Conservation (phyloP, 768 basidiomycete genomes). For the Tylopilus felleus region DNA sequence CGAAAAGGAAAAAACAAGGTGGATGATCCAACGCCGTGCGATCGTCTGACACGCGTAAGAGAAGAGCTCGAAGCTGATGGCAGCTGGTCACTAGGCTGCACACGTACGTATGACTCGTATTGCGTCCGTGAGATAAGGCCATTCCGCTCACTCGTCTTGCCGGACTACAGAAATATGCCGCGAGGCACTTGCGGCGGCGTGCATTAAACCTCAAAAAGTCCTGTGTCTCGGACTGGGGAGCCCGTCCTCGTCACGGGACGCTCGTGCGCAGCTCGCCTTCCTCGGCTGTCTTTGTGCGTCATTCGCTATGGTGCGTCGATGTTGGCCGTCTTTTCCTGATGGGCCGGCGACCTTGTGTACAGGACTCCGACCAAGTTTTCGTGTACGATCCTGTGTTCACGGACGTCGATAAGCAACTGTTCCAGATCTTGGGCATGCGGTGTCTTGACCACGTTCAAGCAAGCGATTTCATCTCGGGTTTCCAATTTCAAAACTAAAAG, state of each 20-base stretch:
- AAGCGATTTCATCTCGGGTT: conserved; percentile 32
- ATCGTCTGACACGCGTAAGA: conserved; percentile 40
- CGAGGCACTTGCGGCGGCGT: conserved; percentile 29
- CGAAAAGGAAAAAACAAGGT: conserved; percentile 36
- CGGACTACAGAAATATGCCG: conserved; percentile 34
- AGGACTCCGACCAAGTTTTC: conserved; percentile 50
- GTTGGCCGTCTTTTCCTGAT: conserved; percentile 11
- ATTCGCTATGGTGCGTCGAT: conserved; percentile 57
- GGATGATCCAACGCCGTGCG: conserved; percentile 34
- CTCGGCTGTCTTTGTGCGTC: conserved; percentile 51
- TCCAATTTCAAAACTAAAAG: conserved; percentile 7
- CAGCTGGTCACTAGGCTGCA: conserved; percentile 54
- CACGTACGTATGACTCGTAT: conserved; percentile 43
- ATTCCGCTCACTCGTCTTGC: background rate
- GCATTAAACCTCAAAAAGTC: conserved; percentile 33
- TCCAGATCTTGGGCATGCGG: conserved; percentile 38
- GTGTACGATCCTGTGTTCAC: conserved; percentile 76
- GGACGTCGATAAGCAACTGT: conserved; percentile 51
- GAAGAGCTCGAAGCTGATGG: conserved; percentile 44
- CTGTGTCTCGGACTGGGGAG: conserved; percentile 76
- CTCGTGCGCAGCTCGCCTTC: conserved; percentile 68
- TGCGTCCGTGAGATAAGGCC: conserved; percentile 1
- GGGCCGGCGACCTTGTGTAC: background rate
- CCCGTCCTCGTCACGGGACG: conserved; percentile 56
- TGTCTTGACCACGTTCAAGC: conserved; percentile 46